Evolutionary conservation across 306 rosid genomes (phyloP).

Genomic region (Vigna nakashimae): DNA sequence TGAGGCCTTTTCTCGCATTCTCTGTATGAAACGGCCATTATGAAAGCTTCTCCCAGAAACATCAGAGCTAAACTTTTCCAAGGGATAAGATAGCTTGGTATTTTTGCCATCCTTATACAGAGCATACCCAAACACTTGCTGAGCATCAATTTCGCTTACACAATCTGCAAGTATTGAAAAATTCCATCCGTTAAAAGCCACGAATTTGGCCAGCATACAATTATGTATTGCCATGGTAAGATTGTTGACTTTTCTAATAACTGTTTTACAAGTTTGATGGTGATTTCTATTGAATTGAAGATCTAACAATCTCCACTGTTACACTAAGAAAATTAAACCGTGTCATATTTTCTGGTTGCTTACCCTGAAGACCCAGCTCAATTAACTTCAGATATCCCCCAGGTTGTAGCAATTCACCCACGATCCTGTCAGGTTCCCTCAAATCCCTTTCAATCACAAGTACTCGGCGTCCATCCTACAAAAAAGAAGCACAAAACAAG

Average conservation of each 20-base stretch:
- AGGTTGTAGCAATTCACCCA: constrained; percentile 88
- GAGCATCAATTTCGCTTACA: constrained; percentile 80
- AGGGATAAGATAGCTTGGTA: constrained; percentile 57
- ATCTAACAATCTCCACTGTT: neutral
- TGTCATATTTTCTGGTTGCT: constrained; percentile 23
- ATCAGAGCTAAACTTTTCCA: constrained; percentile 50
- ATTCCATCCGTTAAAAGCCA: neutral
- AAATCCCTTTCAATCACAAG: constrained; percentile 73
- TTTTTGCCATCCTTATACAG: constrained; percentile 64
- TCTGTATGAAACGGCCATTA: constrained; percentile 66
- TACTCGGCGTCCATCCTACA: constrained; percentile 66
- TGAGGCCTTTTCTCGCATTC: constrained; percentile 59
- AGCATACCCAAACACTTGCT: constrained; percentile 78
- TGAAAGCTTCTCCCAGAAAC: constrained; percentile 69
- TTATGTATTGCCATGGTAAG: neutral
- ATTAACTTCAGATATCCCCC: constrained; percentile 85
- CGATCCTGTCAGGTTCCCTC: constrained; percentile 84
- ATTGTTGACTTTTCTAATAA: neutral
- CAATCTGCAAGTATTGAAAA: constrained; percentile 63
- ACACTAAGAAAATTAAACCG: neutral
- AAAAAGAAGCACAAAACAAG: constrained; percentile 1
- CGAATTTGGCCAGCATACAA: constrained; percentile 10
- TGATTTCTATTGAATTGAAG: neutral
- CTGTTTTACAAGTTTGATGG: neutral
- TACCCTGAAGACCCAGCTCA: constrained; percentile 85